Base-by-base conservation (phyloP, 306 rosid genomes). In the Vigna radiata region DNA sequence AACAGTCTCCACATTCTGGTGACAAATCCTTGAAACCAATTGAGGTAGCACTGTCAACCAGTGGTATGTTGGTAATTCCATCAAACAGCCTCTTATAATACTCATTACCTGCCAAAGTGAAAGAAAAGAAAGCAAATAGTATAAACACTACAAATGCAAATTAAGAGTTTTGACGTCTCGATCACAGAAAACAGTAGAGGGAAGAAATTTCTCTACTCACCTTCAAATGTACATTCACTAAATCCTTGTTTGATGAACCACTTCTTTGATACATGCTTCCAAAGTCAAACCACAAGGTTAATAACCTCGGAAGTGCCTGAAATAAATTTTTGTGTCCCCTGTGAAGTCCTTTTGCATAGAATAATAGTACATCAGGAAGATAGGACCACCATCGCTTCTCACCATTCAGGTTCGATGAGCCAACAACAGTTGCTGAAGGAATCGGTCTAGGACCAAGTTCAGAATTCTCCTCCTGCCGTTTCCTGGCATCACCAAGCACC, bases 1-100 rank as follows among this genome's bases (percentile, higher is more conserved):
- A 83, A 92, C 97, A 87, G 88, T 90, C 67, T 89, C 93, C 44
- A 81, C 96, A 79, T 95, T 90, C 88, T 95, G 95, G 81, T 95
- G 99, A 85, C 96, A 90, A 82, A 92, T 95, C 89, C 98, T 95
- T 62, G 99, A 95, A 89, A 95, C 99, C 86, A 95, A 80, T 76
- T 92, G 99, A 65, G 97, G 99, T 66, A 95, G 89, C 79, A 90
- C 97, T 12, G 97, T 89, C 85, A 95, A 82, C 99, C 99, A 95
- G 76, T 95, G 96, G 84, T 92, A 90, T 48, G 91, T 76, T 72
- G 97, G 97, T 82, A 92, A 88, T 85, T 92, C 98, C 87, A 87
- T 92, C 82, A 90, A 84, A 88, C 98, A 95, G 73, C 97, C 91
- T 56, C 86, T 83, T 89, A 92, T 83, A 59, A 95, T 77, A 77